Evolutionary conservation across 2,329 filamentous ascomycete genomes (phyloP).

Genomic region (Xylaria arbuscula): DNA sequence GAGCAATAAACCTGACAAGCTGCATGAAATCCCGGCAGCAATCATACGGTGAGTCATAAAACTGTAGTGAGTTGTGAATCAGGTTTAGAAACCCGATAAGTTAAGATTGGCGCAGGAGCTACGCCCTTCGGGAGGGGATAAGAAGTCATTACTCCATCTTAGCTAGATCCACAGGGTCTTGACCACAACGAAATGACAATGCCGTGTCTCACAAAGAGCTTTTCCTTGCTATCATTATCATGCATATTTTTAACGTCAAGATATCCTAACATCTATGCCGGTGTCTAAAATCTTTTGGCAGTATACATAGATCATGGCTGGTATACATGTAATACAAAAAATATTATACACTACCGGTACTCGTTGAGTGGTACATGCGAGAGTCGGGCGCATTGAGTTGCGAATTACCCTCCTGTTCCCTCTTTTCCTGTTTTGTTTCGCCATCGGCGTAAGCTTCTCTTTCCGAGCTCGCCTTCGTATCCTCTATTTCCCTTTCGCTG

Average conservation of each 20-base stretch:
- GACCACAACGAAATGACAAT: background rate
- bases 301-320: constrained; percentile 22
- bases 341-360: constrained; percentile 2
- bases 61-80: background rate
- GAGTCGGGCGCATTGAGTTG: background rate
- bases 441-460: background rate
- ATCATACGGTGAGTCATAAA: constrained; percentile 19
- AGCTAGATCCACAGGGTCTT: background rate
- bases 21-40: too few species aligned
- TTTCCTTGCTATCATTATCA: background rate
- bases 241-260: background rate
- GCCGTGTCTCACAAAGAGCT: background rate
- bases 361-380: background rate
- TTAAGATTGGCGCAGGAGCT: background rate
- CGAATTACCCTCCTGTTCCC: background rate
- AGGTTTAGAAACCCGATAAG: background rate
- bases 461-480: background rate
- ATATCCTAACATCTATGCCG: constrained; percentile 20
- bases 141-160: constrained; percentile 2
- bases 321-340: constrained; percentile 26
- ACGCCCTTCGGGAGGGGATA: background rate
- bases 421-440: background rate
- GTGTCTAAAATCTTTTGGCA: constrained; percentile 16
- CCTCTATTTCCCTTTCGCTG: constrained; percentile 7
- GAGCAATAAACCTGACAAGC: background rate